phyloP scores from a whole-genome alignment of 371 early-diverging fungal species.

The Mucor indicus region DNA sequence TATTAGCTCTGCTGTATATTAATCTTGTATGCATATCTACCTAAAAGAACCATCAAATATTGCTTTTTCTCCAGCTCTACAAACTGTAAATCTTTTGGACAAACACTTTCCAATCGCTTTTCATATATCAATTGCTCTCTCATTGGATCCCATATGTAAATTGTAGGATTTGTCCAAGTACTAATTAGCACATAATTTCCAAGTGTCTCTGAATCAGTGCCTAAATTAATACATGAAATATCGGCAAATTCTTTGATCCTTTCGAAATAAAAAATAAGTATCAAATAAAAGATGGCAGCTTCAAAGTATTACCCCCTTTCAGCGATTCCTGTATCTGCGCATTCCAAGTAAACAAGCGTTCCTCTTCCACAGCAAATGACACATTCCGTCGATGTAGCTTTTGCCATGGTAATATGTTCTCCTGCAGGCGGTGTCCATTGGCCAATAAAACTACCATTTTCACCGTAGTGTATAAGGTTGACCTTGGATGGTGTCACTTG shows the following conservation, averaged over 20 bases:
- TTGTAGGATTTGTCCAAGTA: background rate
- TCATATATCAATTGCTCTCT: no score
- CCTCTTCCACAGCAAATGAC: constrained; percentile 57
- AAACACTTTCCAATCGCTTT: no score
- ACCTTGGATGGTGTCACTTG: constrained; percentile 61
- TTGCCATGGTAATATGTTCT: constrained; percentile 53
- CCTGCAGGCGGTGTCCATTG: constrained; percentile 53
- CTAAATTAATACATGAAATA: constrained; percentile 9
- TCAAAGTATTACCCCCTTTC: constrained; percentile 42
- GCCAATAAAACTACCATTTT: constrained; percentile 22
- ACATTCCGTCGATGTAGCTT: constrained; percentile 48
- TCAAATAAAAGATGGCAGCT: background rate
- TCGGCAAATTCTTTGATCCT: constrained; percentile 9
- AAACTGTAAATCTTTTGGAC: constrained; percentile 46
- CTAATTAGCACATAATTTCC: constrained; percentile 13
- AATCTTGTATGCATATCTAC: no score
- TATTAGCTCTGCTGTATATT: no score
- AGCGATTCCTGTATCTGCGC: constrained; percentile 34
- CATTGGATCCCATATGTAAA: background rate
- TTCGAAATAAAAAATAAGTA: background rate
- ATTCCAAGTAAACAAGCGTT: constrained; percentile 56
- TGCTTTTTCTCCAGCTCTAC: constrained; percentile 53
- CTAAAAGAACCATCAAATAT: constrained; percentile 75
- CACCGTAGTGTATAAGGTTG: constrained; percentile 36
- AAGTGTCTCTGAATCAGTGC: constrained; percentile 1